phyloP scores from a whole-genome alignment of 2,329 filamentous ascomycete species.

The Ramularia endophylla region DNA sequence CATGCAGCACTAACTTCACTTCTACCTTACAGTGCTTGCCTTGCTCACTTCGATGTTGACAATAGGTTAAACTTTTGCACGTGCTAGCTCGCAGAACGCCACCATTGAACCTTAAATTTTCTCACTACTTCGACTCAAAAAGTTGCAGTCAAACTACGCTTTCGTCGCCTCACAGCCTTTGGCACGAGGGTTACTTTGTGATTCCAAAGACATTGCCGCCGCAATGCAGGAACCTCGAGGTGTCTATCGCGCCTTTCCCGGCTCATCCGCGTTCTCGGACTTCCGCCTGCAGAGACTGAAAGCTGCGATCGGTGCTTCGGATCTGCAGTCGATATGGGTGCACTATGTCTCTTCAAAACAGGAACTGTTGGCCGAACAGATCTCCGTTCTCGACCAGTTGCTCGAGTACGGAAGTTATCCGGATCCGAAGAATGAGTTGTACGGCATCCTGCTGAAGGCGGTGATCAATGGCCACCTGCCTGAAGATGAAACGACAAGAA shows the following conservation, averaged over 20 bases:
- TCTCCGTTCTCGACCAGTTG: slow-evolving; percentile 51
- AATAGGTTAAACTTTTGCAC: too few species aligned
- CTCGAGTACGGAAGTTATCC: slow-evolving; percentile 55
- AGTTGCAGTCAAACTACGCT: background rate
- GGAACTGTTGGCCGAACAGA: slow-evolving; percentile 39
- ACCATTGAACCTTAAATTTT: background rate
- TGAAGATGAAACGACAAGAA: slow-evolving; percentile 46
- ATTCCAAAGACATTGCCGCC: slow-evolving; percentile 4
- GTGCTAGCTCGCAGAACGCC: too few species aligned
- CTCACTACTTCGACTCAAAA: background rate
- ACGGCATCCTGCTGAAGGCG: slow-evolving; percentile 41
- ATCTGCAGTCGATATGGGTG: slow-evolving; percentile 46
- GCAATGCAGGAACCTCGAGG: slow-evolving; percentile 1
- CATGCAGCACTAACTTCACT: too few species aligned
- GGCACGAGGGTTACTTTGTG: slow-evolving; percentile 14
- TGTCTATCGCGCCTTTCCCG: slow-evolving; percentile 43
- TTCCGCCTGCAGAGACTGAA: slow-evolving; percentile 44
- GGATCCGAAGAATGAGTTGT: slow-evolving; percentile 39
- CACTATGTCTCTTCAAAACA: slow-evolving; percentile 45
- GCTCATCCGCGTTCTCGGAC: slow-evolving; percentile 50
- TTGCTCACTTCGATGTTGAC: too few species aligned
- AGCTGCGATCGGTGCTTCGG: slow-evolving; percentile 40
- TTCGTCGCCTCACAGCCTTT: slow-evolving; percentile 9
- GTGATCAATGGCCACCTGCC: slow-evolving; percentile 45
- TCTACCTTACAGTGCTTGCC: too few species aligned